Base-by-base conservation (phyloP, 192 early-diverging fungal genomes). In the Gaertneriomyces sp. region DNA sequence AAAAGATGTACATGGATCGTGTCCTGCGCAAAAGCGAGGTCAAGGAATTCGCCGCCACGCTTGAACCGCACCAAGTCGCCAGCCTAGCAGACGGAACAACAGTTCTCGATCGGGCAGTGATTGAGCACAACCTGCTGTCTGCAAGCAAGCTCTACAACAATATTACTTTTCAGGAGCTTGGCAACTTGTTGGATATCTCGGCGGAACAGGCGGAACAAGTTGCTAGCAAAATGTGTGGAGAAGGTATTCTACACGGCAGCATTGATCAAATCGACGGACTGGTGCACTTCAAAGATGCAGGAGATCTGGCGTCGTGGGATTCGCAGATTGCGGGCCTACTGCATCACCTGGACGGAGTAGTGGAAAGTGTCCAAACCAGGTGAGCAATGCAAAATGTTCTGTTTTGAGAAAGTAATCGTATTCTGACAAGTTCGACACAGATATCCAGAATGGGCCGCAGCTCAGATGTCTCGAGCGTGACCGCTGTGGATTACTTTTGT, bases 1-100 rank as follows among this genome's bases (percentile, higher is more conserved):
- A 94, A 68, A 97, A 94, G 77, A 96, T 97, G 89, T 93, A 94
- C 59, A 74, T 96, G 45, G 93, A 91, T 73, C 88, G 93, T 4
- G 86, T 96, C 10, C 84, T 95, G 54, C 82, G 86, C 42, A 79
- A 78, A 9, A 70, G 78, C 7, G 92, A 97, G 74, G 89, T 95
- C 10, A 87, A 84, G 33, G 87, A 89, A 55, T 96, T 96, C 67
- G 78, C 83, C 9, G 65, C 68, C 57, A 84, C 84, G 5, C 79
- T 96, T 14, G 85, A 86, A 60, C 76, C 80, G 43, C 93, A 95
- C 74, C 93, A 95, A 63, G 65, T 86, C 11, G 92, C 93, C 7
- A 61, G 74, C 49, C 71, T 96, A 43, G 75, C 81, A 2, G 91
- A 90, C 54, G 83, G 70, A 20, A 88, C 85, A 19, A 92, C 91